Conservation (phyloP, 2,329 filamentous ascomycete genomes). For the Venturia aucupariae region DNA sequence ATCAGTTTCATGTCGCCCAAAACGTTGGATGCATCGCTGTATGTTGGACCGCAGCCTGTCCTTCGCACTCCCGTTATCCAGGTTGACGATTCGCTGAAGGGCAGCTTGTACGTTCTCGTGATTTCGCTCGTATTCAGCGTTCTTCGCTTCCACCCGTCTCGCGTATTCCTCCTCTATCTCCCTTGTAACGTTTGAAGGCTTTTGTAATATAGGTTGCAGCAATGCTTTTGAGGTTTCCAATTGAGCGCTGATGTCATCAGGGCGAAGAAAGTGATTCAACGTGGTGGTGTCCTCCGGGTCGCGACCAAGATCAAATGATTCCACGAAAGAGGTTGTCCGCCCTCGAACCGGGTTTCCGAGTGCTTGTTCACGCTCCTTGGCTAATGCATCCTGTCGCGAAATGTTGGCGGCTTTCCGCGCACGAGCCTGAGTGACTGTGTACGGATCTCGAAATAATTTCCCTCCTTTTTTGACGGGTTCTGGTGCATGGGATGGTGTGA, state of each 20-base stretch:
- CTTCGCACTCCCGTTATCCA: constrained; percentile 68
- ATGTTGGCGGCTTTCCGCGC: constrained; percentile 79
- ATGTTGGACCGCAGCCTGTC: constrained; percentile 77
- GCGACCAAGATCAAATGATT: constrained; percentile 62
- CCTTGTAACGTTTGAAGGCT: not conserved
- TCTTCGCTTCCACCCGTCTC: constrained; percentile 26
- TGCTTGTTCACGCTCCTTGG: constrained; percentile 52
- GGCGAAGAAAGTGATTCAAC: constrained; percentile 69
- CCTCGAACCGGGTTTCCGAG: constrained; percentile 75
- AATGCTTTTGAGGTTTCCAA: constrained; percentile 60
- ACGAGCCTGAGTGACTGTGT: constrained; percentile 68
- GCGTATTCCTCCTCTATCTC: not conserved
- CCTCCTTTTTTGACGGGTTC: constrained; percentile 41
- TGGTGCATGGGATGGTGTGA: constrained; percentile 47
- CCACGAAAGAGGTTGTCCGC: constrained; percentile 68
- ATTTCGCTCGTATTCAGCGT: constrained; percentile 38
- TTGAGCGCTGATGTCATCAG: constrained; percentile 56
- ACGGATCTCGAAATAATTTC: constrained; percentile 67
- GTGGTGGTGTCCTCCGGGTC: constrained; percentile 24
- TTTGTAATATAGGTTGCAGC: constrained; percentile 29
- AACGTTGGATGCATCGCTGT: constrained; percentile 72
- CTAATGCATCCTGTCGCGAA: constrained; percentile 61
- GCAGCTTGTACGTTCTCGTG: constrained; percentile 55
- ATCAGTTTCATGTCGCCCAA: constrained; percentile 89
- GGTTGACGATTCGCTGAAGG: constrained; percentile 65